Percentiles rank a stretch among this genome's conserved stretches.
These are phyloP conservation scores for Tephrocybe rancida DNA, from an alignment of 768 basidiomycete species.

Conservation along the genomic window DNA sequence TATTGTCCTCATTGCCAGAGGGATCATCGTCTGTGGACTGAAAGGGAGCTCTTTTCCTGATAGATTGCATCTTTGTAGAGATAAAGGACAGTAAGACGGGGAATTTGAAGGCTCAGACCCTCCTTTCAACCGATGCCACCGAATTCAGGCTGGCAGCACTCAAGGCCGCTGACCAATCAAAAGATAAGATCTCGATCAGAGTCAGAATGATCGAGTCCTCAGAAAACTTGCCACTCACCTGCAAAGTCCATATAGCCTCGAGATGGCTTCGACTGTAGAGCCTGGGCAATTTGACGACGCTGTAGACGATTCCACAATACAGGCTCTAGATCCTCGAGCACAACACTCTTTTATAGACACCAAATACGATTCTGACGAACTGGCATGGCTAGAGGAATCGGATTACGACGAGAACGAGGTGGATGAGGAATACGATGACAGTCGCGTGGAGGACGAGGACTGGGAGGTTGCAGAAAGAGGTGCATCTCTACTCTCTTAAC, in stretches of 20 bases:
- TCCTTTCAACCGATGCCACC: too few species aligned
- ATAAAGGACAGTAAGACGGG: too few species aligned
- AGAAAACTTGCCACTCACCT: slow-evolving; percentile 1
- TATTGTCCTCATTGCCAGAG: slow-evolving; percentile 26
- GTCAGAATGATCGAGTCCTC: neutral
- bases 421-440: slow-evolving; percentile 55
- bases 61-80: slow-evolving; percentile 28
- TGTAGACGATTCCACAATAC: slow-evolving; percentile 28
- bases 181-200: neutral
- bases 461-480: slow-evolving; percentile 88
- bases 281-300: slow-evolving; percentile 69
- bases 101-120: neutral
- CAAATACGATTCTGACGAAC: slow-evolving; percentile 35
- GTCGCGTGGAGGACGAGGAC: slow-evolving; percentile 82
- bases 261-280: slow-evolving; percentile 37
- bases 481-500: slow-evolving; percentile 27
- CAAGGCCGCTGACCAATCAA: neutral
- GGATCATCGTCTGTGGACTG: slow-evolving; percentile 31
- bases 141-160: too few species aligned
- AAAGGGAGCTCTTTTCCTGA: slow-evolving; percentile 52
- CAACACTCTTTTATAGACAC: slow-evolving; percentile 49
- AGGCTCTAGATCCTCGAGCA: slow-evolving; percentile 18
- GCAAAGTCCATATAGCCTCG: neutral
- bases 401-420: slow-evolving; percentile 40
- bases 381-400: slow-evolving; percentile 34